Conservation (phyloP, 1,284 basidiomycete genomes). For the Ustilago loliicola region DNA sequence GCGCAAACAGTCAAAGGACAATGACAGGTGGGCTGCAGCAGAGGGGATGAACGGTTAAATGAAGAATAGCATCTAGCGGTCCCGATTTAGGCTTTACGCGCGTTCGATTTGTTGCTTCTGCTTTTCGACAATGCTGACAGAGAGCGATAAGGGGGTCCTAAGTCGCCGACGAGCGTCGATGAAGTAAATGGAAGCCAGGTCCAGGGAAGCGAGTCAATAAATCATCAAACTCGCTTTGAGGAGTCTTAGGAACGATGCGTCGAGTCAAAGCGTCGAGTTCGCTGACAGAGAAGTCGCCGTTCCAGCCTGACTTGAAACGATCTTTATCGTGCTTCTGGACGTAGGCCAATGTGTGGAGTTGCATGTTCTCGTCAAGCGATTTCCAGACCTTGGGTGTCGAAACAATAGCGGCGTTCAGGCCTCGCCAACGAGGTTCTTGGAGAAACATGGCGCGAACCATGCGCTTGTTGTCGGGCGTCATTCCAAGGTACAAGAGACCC, state of each 20-base stretch:
- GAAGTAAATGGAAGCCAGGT: not conserved
- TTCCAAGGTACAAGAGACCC: not conserved
- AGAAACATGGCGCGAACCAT: conserved; percentile 16
- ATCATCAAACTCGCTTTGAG: not conserved
- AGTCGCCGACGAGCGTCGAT: too few relatives aligned
- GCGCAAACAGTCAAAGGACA: too few relatives aligned
- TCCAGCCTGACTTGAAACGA: not conserved
- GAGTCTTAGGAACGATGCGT: conserved; percentile 1
- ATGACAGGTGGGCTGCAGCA: too few relatives aligned
- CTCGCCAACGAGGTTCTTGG: too few relatives aligned
- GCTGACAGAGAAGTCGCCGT: not conserved
- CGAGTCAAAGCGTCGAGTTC: conserved; percentile 3
- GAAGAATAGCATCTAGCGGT: too few relatives aligned
- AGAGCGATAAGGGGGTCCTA: too few relatives aligned
- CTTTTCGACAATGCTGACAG: not conserved
- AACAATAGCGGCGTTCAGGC: conserved; percentile 12
- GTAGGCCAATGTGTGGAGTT: conserved; percentile 14
- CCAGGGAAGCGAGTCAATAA: conserved; percentile 3
- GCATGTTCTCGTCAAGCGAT: conserved; percentile 5
- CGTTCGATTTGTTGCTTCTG: not conserved
- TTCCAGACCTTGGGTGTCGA: conserved; percentile 19
- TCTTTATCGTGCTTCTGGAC: not conserved
- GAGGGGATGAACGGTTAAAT: too few relatives aligned
- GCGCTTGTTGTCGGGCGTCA: not conserved
- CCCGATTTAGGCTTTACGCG: too few relatives aligned